These are phyloP conservation scores for Bonia amplexicaulis DNA, from an alignment of 176 grass and related monocot species.

Conservation along the genomic window DNA sequence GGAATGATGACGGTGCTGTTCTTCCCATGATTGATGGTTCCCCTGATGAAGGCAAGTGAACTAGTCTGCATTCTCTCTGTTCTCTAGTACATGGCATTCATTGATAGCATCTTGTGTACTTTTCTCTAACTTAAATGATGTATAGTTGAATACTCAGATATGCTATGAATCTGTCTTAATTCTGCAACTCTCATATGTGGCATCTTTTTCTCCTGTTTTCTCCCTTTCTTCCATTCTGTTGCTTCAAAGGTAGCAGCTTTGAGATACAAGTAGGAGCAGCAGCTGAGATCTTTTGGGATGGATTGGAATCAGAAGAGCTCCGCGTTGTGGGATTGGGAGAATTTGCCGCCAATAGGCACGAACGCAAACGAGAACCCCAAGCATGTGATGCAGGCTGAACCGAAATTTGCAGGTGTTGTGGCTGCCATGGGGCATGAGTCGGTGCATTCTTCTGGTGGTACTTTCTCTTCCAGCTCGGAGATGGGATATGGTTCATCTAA, in stretches of 20 bases:
- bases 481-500: constrained; percentile 49
- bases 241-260: constrained; percentile 25
- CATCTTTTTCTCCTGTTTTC: neutral
- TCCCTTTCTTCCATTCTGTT: neutral
- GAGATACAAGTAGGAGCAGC: constrained; percentile 5
- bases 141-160: constrained; percentile 9
- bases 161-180: neutral
- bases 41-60: constrained; percentile 1
- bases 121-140: constrained; percentile 17
- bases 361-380: constrained; percentile 19
- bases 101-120: constrained; percentile 13
- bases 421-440: constrained; percentile 19
- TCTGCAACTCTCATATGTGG: neutral
- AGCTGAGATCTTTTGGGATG: constrained; percentile 39
- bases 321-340: constrained; percentile 51
- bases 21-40: constrained; percentile 36
- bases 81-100: constrained; percentile 1
- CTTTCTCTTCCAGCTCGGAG: constrained; percentile 47
- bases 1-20: constrained; percentile 41
- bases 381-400: constrained; percentile 12
- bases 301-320: constrained; percentile 54
- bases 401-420: constrained; percentile 12
- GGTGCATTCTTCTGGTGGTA: constrained; percentile 27
- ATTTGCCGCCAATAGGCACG: neutral
- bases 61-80: neutral